A percentile compares a stretch with the other conserved stretches of the same genome.
Evolutionary conservation across 164 flowering plant genomes (phyloP).

Genomic region (Liriodendron chinense): DNA sequence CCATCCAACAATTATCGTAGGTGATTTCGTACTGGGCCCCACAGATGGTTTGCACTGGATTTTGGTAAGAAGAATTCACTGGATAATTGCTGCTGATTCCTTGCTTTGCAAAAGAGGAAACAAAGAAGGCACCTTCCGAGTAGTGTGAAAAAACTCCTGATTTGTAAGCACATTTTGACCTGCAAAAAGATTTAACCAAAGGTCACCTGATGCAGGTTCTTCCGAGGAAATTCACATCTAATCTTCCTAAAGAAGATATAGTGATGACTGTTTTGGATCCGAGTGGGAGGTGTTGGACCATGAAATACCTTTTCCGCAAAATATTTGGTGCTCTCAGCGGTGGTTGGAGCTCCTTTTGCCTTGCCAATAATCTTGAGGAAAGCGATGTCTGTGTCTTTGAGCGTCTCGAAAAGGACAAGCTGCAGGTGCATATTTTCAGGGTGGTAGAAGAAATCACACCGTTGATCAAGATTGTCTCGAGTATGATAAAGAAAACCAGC

Average conservation of each 20-base stretch:
- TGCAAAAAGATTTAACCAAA: background rate
- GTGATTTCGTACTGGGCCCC: too few relatives aligned
- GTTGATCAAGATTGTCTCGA: slow-evolving; percentile 2
- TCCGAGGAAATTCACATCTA: background rate
- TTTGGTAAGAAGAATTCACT: background rate
- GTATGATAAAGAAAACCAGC: background rate
- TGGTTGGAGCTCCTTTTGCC: slow-evolving; percentile 13
- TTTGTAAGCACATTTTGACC: background rate
- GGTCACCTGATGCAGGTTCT: slow-evolving; percentile 2
- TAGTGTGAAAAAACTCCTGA: background rate
- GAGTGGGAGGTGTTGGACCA: slow-evolving; percentile 15
- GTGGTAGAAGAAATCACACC: slow-evolving; percentile 21
- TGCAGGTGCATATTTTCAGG: slow-evolving; percentile 24
- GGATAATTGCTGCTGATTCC: background rate
- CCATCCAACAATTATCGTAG: too few relatives aligned
- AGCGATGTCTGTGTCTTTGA: slow-evolving; percentile 23
- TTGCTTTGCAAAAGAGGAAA: background rate
- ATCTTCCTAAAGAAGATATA: background rate
- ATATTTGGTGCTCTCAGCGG: slow-evolving; percentile 4
- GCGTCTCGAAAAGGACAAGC: background rate
- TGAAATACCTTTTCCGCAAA: background rate
- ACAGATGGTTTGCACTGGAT: too few relatives aligned
- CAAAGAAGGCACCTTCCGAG: background rate
- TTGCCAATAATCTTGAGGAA: slow-evolving; percentile 13
- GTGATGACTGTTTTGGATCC: slow-evolving; percentile 16